A percentile compares a stretch with the other conserved stretches of the same genome.
These are phyloP conservation scores for Draba incana DNA, from an alignment of 345 rosid species.

Conservation along the genomic window DNA sequence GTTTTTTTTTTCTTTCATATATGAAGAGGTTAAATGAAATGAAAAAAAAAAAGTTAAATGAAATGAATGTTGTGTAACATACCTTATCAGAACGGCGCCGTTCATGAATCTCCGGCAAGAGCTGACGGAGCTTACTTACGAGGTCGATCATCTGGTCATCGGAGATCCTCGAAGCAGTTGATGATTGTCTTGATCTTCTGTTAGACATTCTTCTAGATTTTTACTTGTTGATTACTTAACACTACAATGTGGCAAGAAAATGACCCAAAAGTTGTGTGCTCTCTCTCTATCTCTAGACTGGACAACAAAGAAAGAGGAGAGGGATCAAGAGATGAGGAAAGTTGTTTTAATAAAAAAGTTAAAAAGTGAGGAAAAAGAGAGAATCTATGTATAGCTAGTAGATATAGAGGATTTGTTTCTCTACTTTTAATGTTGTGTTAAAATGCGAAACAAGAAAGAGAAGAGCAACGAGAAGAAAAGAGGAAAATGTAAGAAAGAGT, in stretches of 20 bases:
- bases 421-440: not conserved
- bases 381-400: not conserved
- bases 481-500: conserved; percentile 21
- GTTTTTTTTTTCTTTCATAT: too few species aligned
- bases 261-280: conserved; percentile 1
- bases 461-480: conserved; percentile 11
- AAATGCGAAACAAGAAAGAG: conserved; percentile 10
- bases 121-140: conserved; percentile 73
- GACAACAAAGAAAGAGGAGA: not conserved
- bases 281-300: conserved; percentile 3
- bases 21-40: conserved; percentile 7
- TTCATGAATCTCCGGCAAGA: conserved; percentile 74
- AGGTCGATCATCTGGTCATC: conserved; percentile 88
- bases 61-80: conserved; percentile 1
- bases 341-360: not conserved
- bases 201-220: conserved; percentile 55
- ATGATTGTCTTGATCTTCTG: conserved; percentile 76
- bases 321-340: not conserved
- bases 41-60: conserved; percentile 1
- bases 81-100: conserved; percentile 80
- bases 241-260: conserved; percentile 32
- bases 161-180: conserved; percentile 51
- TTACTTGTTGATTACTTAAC: conserved; percentile 18
- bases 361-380: not conserved
- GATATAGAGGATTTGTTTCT: not conserved